A percentile compares a stretch with the other conserved stretches of the same genome.
These are phyloP conservation scores for Ophiostoma sp. DNA, from an alignment of 2,329 filamentous ascomycete genomes.

Conservation along the genomic window DNA sequence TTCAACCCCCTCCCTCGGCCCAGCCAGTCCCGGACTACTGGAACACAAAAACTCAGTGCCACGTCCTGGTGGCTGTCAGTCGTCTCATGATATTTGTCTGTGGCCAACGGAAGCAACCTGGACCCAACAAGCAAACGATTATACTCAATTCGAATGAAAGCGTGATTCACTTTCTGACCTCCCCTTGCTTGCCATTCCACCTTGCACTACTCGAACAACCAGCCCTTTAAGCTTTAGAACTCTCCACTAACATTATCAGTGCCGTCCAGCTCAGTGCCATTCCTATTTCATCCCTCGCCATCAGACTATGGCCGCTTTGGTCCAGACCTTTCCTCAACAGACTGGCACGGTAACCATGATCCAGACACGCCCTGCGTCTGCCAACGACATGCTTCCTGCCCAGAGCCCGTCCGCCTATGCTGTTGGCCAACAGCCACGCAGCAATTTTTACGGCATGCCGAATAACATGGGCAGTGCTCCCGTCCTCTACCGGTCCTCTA, in stretches of 20 bases:
- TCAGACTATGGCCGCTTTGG: constrained; percentile 71
- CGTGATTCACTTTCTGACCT: neutral
- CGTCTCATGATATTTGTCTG: neutral
- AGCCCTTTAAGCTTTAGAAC: neutral
- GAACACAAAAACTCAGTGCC: neutral
- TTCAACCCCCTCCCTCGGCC: neutral
- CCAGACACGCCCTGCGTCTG: constrained; percentile 57
- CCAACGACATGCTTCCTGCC: constrained; percentile 17
- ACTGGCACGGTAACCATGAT: constrained; percentile 69
- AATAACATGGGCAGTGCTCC: constrained; percentile 38
- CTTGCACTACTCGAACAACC: neutral
- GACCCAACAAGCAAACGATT: neutral
- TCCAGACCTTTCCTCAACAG: constrained; percentile 74
- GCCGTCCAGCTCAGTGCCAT: neutral
- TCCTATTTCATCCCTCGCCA: neutral
- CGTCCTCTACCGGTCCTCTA: constrained; percentile 50
- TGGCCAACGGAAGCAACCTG: neutral
- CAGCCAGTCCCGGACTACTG: neutral
- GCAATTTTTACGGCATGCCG: constrained; percentile 47
- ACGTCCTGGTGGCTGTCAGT: neutral
- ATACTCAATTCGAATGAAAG: neutral
- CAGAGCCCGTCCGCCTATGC: constrained; percentile 39
- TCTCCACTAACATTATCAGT: neutral
- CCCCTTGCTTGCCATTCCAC: neutral
- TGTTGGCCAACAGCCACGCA: constrained; percentile 42